Conservation (phyloP, 2,329 filamentous ascomycete genomes). For the Aspergillus nomiae region DNA sequence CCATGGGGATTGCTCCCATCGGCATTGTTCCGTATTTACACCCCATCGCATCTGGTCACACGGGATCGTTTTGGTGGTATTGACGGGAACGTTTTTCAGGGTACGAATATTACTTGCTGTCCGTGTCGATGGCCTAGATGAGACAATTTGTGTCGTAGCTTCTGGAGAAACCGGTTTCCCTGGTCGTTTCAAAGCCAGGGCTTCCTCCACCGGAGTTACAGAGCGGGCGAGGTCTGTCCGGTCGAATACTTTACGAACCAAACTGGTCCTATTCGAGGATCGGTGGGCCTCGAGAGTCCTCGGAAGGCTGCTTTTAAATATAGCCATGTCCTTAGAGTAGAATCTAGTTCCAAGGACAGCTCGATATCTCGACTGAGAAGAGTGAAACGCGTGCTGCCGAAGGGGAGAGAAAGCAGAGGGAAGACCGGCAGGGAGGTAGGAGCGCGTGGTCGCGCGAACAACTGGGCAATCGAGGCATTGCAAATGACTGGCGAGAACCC, state of each 20-base stretch:
- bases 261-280: conserved; percentile 35
- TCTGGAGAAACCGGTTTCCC: background rate
- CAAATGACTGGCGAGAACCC: conserved; percentile 8
- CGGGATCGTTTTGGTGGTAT: background rate
- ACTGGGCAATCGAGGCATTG: conserved; percentile 17
- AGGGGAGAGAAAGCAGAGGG: conserved; percentile 3
- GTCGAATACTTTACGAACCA: conserved; percentile 36
- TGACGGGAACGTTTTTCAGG: background rate
- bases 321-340: conserved; percentile 20
- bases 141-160: background rate
- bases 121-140: background rate
- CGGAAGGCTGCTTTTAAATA: conserved; percentile 37
- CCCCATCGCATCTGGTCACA: conserved; percentile 10
- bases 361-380: conserved; percentile 2
- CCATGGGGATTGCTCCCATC: conserved; percentile 36
- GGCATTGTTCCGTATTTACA: conserved; percentile 13
- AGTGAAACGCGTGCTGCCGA: background rate
- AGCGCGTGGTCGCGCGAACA: conserved; percentile 30
- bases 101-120: background rate
- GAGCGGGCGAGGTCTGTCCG: conserved; percentile 20
- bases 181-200: too few species aligned
- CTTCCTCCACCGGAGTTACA: conserved; percentile 12
- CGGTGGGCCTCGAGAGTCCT: conserved; percentile 47
- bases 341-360: conserved; percentile 15
- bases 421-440: conserved; percentile 12